Percentiles rank a stretch among this genome's conserved stretches.
phyloP scores from a whole-genome alignment of 805 yeast species.

The Grigorovia jiainica region DNA sequence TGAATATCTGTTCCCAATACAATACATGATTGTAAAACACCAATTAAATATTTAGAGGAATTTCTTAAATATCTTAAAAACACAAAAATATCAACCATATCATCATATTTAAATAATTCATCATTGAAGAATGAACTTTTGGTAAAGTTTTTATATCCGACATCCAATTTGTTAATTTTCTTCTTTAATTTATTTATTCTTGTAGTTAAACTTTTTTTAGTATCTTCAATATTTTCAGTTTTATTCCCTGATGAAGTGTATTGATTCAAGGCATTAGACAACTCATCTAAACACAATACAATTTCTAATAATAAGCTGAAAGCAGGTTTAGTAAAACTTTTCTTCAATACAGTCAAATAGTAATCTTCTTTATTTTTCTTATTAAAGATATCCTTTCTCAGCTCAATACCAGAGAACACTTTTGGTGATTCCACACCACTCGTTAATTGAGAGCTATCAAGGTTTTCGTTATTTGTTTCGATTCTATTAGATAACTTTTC shows the following conservation, averaged over 20 bases:
- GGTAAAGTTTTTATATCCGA: conserved; percentile 29
- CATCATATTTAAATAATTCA: conserved; percentile 29
- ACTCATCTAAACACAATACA: conserved; percentile 21
- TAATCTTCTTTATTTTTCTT: neutral
- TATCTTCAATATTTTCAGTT: conserved; percentile 4
- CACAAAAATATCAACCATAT: conserved; percentile 32
- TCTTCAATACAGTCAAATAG: conserved; percentile 14
- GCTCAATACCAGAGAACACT: no score
- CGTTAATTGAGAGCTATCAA: no score
- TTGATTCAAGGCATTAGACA: conserved; percentile 11
- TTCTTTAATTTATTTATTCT: conserved; percentile 15
- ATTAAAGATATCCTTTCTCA: neutral
- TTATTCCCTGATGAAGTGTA: conserved; percentile 2
- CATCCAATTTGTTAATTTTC: conserved; percentile 27
- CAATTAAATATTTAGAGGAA: conserved; percentile 30
- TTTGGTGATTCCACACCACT: conserved; percentile 1
- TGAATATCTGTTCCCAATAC: conserved; percentile 16
- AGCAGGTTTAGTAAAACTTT: conserved; percentile 25
- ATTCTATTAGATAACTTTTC: no score
- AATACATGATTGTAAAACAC: conserved; percentile 17
- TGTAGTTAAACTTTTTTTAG: conserved; percentile 5
- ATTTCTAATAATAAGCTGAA: conserved; percentile 26
- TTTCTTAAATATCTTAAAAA: conserved; percentile 35
- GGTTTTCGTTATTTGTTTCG: no score
- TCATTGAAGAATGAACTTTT: conserved; percentile 29